Evolutionary conservation across 495 filamentous ascomycete species (phyloP), one percentile per base, ranked within the genome.

Genomic region (Podospora pseudocomata): DNA sequence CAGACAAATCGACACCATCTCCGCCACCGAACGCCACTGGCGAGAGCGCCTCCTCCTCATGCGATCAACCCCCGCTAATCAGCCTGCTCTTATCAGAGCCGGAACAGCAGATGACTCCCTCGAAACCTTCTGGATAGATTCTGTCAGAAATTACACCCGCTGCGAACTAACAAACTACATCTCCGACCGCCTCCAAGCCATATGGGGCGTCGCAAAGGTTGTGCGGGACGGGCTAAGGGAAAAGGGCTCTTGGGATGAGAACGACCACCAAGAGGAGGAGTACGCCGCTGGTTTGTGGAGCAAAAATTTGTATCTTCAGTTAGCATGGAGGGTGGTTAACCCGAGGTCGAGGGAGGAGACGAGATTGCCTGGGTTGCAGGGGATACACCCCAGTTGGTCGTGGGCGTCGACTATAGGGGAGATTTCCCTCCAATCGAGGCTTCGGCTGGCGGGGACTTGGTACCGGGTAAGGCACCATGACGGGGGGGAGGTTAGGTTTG

Each of bases 151-250:
- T 34, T 67, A 70, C 61, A 67, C 69, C 39, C 61, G 64, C 2
- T 70, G 69, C 61, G 20, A 4, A 5, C 61, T 70, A 0, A 64
- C 54, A 28, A 44, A 54, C 56, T 62, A 39, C 23, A 34, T n/a
- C 16, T 32, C 30, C 30, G 69, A 70, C 65, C 54, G 62, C 4
- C 65, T 67, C 49, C 56, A 55, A 4, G 69, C 69, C 60, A 64
- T 70, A 5, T 70, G 69, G 69, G 69, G 69, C 32, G 65, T 70
- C 0, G 69, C 69, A 44, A 70, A 70, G 69, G 39, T 70, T 20
- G 60, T 63, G 3, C 26, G 60, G 7, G 60, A 63, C 19, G 30
- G 30, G n/a, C 28, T 63, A 4, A 2, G 60, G 20, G 23, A 63
- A 16, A 2, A 63, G 2, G 65, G 64, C 30, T 2, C n/a, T 15